Evolutionary conservation across 768 basidiomycete genomes (phyloP).

Genomic region (Suillus plorans): DNA sequence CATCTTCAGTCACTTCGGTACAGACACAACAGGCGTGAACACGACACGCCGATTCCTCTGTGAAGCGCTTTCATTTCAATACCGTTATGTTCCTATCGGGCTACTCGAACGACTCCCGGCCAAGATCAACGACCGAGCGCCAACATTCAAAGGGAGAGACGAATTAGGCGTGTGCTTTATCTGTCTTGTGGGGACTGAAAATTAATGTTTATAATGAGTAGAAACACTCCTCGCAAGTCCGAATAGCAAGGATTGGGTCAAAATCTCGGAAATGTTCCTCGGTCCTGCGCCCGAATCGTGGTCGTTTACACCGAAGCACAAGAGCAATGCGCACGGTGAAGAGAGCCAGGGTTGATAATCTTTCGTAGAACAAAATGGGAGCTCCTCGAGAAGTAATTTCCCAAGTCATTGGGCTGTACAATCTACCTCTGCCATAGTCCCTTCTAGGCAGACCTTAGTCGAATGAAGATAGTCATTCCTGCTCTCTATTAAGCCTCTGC

Average conservation of each 20-base stretch:
- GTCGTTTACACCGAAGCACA: constrained; percentile 91
- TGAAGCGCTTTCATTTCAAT: constrained; percentile 94
- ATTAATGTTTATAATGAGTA: constrained; percentile 28
- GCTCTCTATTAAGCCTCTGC: not conserved
- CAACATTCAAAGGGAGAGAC: constrained; percentile 82
- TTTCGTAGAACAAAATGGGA: not conserved
- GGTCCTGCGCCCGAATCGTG: constrained; percentile 83
- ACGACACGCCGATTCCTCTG: constrained; percentile 91
- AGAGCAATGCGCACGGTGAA: constrained; percentile 75
- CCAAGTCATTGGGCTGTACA: not conserved
- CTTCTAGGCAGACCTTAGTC: not conserved
- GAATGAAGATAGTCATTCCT: not conserved
- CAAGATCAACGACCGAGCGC: constrained; percentile 87
- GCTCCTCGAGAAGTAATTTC: not conserved
- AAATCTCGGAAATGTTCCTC: constrained; percentile 93
- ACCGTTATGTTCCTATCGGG: constrained; percentile 94
- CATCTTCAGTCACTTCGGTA: constrained; percentile 68
- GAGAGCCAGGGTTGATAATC: constrained; percentile 57
- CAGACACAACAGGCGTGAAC: constrained; percentile 88
- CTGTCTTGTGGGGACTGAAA: not conserved
- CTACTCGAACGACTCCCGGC: constrained; percentile 80
- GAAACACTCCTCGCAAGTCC: constrained; percentile 83
- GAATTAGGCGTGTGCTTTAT: constrained; percentile 68
- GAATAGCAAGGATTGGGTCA: constrained; percentile 86
- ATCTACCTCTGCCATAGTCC: not conserved